Evolutionary conservation across 78 protist genomes (phyloP).

Genomic region (Guillardia theta): DNA sequence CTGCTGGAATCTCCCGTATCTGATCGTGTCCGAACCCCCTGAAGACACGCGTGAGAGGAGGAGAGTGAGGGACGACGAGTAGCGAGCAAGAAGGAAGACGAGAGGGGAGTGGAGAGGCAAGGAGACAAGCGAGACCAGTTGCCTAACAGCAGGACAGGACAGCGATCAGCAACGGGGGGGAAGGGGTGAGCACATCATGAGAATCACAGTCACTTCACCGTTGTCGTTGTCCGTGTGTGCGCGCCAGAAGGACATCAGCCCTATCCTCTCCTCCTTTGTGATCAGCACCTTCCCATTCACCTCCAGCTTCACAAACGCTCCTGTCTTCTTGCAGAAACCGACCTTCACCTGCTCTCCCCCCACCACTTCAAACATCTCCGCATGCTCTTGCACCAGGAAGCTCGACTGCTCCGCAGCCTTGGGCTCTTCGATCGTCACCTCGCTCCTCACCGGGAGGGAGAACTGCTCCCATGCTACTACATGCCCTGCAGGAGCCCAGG

Average conservation of each 20-base stretch:
- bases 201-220: too few relatives aligned
- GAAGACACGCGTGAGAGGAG: too few relatives aligned
- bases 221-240: constrained; percentile 21
- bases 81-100: too few relatives aligned
- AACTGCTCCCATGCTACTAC: neutral
- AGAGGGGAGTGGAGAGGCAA: too few relatives aligned
- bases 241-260: neutral
- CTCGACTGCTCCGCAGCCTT: neutral
- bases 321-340: neutral
- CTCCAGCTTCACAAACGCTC: neutral
- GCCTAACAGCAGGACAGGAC: too few relatives aligned
- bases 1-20: neutral
- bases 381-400: neutral
- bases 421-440: too few relatives aligned
- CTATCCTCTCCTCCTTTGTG: neutral
- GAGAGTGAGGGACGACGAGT: too few relatives aligned
- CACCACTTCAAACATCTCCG: neutral
- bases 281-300: neutral
- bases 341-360: neutral
- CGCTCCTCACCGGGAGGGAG: neutral
- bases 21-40: neutral
- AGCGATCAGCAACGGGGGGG: too few relatives aligned
- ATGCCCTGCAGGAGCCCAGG: neutral
- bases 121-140: too few relatives aligned
- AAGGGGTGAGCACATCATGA: too few relatives aligned